Base-by-base conservation (phyloP, 2,329 filamentous ascomycete genomes). In the Stagonosporopsis chrysanthemi region DNA sequence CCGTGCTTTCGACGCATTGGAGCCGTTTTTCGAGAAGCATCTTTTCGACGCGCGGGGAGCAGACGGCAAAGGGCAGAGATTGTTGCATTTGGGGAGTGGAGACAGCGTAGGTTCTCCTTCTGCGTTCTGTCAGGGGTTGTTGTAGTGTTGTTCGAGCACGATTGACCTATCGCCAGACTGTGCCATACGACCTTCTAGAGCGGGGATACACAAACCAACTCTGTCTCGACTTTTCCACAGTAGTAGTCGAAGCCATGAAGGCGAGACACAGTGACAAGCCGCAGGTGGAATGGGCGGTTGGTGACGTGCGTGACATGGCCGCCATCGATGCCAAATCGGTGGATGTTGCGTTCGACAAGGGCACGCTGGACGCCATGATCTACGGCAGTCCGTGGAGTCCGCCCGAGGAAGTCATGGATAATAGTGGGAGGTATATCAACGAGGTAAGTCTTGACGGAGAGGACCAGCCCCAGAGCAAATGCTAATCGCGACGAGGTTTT, bases 281-380 rank as follows among this genome's bases (percentile, higher is more conserved):
- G 43, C n/a, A 19, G 54, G 69, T 4, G 64, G 78, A 4, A 54
- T 41, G 1, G 15, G 60, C 66, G 24, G 70, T 76, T 33, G 78
- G 78, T 58, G 84, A 87, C 63, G 79, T 87, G 3, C 80, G 84
- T 6, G 61, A 82, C 33, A 81, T 87, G 77, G 63, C 69, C 8
- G 66, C 68, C 1, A 62, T 85, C 0, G 64, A 72, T 0, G 70
- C 77, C 29, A 64, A 57, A 1, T 80, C 78, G 0, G 67, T 88
- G 36, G 82, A 85, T 62, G 77, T 87, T 6, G 84, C 84, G 11
- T 85, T 88, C 61, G 83, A 86, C 61, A 86, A 86, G 67, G 78
- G 79, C 3, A 85, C 83, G 1, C 71, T 86, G 3, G 83, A 86
- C 69, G 82, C 80, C 42, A 84, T 86, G 80, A 82, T 86, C 29